A percentile compares a stretch with the other conserved stretches of the same genome.
Evolutionary conservation across 2,329 filamentous ascomycete genomes (phyloP).

Genomic region (Trichoderma brevicompactum): DNA sequence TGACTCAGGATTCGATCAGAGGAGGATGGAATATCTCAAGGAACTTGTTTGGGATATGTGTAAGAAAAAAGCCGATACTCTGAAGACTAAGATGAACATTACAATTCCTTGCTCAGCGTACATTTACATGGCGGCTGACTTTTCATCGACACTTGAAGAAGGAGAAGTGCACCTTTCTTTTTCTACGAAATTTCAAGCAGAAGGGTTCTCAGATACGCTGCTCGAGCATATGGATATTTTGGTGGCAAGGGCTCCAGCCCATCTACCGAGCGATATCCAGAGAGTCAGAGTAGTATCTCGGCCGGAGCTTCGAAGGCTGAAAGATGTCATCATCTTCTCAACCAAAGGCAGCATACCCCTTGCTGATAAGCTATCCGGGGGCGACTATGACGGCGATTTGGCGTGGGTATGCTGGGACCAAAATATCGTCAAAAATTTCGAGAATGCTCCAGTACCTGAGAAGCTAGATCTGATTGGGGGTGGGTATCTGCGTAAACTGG

Average conservation of each 20-base stretch:
- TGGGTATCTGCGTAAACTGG: conserved; percentile 56
- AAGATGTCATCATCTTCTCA: conserved; percentile 81
- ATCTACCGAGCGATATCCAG: conserved; percentile 74
- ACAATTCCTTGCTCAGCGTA: conserved; percentile 64
- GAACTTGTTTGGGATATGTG: conserved; percentile 54
- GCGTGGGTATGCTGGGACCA: conserved; percentile 79
- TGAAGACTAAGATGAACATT: conserved; percentile 63
- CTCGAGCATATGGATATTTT: conserved; percentile 65
- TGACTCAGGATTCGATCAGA: conserved; percentile 62
- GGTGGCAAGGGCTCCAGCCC: conserved; percentile 70
- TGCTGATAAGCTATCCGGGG: conserved; percentile 73
- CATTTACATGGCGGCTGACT: conserved; percentile 71
- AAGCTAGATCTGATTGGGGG: conserved; percentile 49
- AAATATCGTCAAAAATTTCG: conserved; percentile 67
- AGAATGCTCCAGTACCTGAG: conserved; percentile 53
- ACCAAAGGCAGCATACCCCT: conserved; percentile 63
- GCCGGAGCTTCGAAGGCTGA: conserved; percentile 67
- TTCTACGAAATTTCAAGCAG: conserved; percentile 63
- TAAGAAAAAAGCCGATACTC: conserved; percentile 54
- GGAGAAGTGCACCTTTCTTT: conserved; percentile 72
- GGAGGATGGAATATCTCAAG: conserved; percentile 53
- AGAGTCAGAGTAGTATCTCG: conserved; percentile 63
- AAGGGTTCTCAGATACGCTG: conserved; percentile 56
- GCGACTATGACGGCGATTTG: conserved; percentile 81
- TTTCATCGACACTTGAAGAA: conserved; percentile 61